Evolutionary conservation across 768 basidiomycete species (phyloP).

Genomic region (Pholiota conissans): DNA sequence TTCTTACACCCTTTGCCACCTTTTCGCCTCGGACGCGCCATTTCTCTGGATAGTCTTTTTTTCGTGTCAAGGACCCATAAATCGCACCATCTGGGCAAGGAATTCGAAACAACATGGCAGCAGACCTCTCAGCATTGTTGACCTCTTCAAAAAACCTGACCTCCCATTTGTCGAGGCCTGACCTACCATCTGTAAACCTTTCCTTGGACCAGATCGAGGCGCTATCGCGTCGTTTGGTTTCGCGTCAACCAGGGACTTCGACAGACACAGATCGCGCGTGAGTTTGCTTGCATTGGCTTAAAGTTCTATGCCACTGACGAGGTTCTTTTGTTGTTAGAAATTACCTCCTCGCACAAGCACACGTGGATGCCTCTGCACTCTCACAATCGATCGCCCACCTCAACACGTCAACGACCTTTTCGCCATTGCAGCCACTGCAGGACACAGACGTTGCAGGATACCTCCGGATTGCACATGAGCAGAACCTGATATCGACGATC

Average conservation of each 20-base stretch:
- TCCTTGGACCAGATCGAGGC: slow-evolving; percentile 95
- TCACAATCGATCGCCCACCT: slow-evolving; percentile 81
- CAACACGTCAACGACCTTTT: slow-evolving; percentile 80
- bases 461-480: slow-evolving; percentile 92
- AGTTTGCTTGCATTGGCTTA: slow-evolving; percentile 22
- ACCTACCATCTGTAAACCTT: slow-evolving; percentile 85
- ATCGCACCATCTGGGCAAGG: neutral
- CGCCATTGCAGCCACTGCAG: slow-evolving; percentile 87
- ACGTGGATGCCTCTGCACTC: slow-evolving; percentile 90
- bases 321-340: slow-evolving; percentile 47
- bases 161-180: slow-evolving; percentile 73
- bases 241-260: slow-evolving; percentile 63
- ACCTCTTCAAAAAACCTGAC: slow-evolving; percentile 73
- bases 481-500: slow-evolving; percentile 91
- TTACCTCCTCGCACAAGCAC: slow-evolving; percentile 91
- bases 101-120: slow-evolving; percentile 23
- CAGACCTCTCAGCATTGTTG: slow-evolving; percentile 68
- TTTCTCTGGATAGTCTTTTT: neutral
- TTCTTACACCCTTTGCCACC: neutral
- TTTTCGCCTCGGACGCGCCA: neutral
- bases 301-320: slow-evolving; percentile 1
- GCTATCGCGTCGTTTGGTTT: slow-evolving; percentile 82
- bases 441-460: slow-evolving; percentile 95
- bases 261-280: slow-evolving; percentile 76
- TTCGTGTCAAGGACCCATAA: neutral